Base-by-base conservation (phyloP, 768 basidiomycete species). In the Goffeauzyma gilvescens region DNA sequence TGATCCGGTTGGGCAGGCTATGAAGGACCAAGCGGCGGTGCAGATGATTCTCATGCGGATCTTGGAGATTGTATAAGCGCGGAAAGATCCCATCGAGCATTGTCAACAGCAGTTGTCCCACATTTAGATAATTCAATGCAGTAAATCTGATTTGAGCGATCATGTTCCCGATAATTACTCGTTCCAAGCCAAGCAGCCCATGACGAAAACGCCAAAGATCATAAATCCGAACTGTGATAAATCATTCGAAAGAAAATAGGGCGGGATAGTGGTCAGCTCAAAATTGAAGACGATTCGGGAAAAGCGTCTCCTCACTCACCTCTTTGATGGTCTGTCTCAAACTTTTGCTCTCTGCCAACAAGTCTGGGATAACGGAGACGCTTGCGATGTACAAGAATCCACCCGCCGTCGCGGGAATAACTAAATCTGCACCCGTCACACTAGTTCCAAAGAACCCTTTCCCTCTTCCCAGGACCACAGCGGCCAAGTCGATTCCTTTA, bases 381-480 rank as follows among this genome's bases (percentile, higher is more conserved):
- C 82, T 81, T 21, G 84, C 86, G 57, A 90, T 87, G 65, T 87
- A 89, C 55, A 90, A 67, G 67, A 89, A 93, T 14, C 84, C 84
- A 44, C 60, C 60, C 14, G 60, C 60, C 21, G 60, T 62, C 51
- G 49, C 51, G 7, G 52, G 48, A 65, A 79, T 67, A 55, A 85
- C 85, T 59, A 93, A 66, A 66, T 93, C 86, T 20, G 79, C 75
- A 32, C 74, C 63, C 51, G 75, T 72, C 30, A 77, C 73, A 12
- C 81, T 84, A 8, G 86, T 89, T 36, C 86, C 86, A 47, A 89
- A 69, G 42, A 89, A 60, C 4, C 86, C 86, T 38, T 68, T 64
- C 44, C 80, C 81, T 32, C 73, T 71, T 61, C 81, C 79, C 55
- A 78, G 71, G 44, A 87, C 70, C 17, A 79, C 81, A 27, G 78